These are phyloP conservation scores for Geosmithia putterillii DNA, from an alignment of 2,329 filamentous ascomycete species.

Conservation along the genomic window DNA sequence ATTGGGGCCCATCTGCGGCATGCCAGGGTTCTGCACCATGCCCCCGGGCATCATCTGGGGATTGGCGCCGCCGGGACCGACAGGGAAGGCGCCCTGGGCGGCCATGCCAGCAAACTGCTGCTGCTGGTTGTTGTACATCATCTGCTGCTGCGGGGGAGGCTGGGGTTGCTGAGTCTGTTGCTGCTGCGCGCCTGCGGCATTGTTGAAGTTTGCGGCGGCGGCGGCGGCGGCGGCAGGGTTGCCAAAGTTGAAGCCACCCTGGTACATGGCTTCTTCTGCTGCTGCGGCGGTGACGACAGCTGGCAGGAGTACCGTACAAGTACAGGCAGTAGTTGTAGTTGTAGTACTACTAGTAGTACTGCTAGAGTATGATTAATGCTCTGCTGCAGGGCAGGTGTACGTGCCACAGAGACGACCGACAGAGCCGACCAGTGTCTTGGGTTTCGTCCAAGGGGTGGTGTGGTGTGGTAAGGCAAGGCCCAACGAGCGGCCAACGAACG, in stretches of 20 bases:
- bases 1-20: constrained; percentile 47
- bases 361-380: too few relatives aligned
- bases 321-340: too few relatives aligned
- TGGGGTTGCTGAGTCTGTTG: constrained; percentile 8
- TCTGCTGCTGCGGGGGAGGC: constrained; percentile 14
- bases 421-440: too few relatives aligned
- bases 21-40: constrained; percentile 52
- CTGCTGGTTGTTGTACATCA: constrained; percentile 44
- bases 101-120: constrained; percentile 44
- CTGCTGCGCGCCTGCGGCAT: constrained; percentile 26
- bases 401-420: too few relatives aligned
- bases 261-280: constrained; percentile 44
- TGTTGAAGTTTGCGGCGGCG: constrained; percentile 38
- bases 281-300: too few relatives aligned
- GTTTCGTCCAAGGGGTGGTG: too few relatives aligned
- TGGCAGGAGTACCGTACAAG: too few relatives aligned
- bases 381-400: too few relatives aligned
- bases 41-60: constrained; percentile 43
- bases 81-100: constrained; percentile 37
- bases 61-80: constrained; percentile 35
- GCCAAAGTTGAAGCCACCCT: constrained; percentile 40
- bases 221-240: constrained; percentile 38
- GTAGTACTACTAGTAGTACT: too few relatives aligned
- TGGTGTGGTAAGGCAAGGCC: too few relatives aligned
- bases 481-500: too few relatives aligned